Percentiles rank a stretch among this genome's conserved stretches.
Conservation (phyloP, 2,329 filamentous ascomycete species). For the Trichoderma atroviride region DNA sequence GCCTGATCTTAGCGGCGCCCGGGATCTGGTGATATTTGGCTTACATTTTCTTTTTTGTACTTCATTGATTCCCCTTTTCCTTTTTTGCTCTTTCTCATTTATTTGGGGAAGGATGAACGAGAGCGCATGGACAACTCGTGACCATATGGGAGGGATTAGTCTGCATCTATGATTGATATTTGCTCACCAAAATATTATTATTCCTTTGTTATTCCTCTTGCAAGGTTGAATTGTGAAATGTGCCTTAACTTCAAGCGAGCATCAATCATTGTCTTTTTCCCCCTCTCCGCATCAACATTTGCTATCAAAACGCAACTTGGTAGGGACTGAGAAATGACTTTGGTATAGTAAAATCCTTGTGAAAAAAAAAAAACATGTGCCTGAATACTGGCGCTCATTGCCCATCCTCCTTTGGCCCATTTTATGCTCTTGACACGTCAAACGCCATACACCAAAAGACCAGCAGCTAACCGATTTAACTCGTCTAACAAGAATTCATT, state of each 20-base stretch:
- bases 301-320: no score
- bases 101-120: not conserved
- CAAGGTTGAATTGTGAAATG: not conserved
- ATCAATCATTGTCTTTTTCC: not conserved
- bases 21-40: slow-evolving; percentile 20
- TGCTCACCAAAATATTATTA: slow-evolving; percentile 3
- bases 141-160: not conserved
- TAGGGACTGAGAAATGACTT: not conserved
- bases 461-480: not conserved
- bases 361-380: not conserved
- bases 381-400: not conserved
- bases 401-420: not conserved
- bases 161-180: slow-evolving; percentile 1
- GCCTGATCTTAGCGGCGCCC: slow-evolving; percentile 28
- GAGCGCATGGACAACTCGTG: not conserved
- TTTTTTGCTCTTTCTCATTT: not conserved
- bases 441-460: slow-evolving; percentile 23
- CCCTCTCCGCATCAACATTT: not conserved
- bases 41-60: not conserved
- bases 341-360: not conserved
- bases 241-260: not conserved
- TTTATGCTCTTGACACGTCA: slow-evolving; percentile 18
- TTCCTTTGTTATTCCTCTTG: not conserved
- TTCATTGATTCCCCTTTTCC: not conserved
- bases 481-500: not conserved